Percentiles rank a stretch among this genome's conserved stretches.
These are phyloP conservation scores for Aspergillus sparsus DNA, from an alignment of 495 filamentous ascomycete species.

Conservation along the genomic window DNA sequence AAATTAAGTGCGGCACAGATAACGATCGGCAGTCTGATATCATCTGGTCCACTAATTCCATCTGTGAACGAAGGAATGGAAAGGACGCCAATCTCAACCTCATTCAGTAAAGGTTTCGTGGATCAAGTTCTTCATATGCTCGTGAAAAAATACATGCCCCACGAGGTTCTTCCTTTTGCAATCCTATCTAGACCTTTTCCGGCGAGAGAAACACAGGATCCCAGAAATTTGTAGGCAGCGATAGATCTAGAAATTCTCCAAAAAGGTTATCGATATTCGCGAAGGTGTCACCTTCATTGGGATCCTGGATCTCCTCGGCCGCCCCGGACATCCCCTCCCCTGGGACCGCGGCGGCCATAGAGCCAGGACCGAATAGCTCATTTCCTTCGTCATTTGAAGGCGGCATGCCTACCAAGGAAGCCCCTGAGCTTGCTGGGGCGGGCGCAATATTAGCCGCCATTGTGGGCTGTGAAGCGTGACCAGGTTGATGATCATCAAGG, in stretches of 20 bases:
- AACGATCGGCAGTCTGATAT: conserved; percentile 8
- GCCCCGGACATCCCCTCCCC: neutral
- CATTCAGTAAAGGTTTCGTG: conserved; percentile 7
- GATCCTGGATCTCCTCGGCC: conserved; percentile 15
- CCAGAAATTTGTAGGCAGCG: conserved; percentile 46
- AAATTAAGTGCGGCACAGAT: conserved; percentile 4
- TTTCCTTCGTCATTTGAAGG: neutral
- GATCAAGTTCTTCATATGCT: conserved; percentile 11
- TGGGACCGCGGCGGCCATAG: neutral
- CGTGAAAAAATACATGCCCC: neutral
- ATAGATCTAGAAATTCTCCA: conserved; percentile 44
- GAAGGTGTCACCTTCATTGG: conserved; percentile 23
- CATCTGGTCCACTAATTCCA: neutral
- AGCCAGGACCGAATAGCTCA: neutral
- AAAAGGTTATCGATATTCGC: conserved; percentile 46
- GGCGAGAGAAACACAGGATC: conserved; percentile 39
- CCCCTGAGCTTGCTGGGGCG: neutral
- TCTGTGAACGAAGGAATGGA: conserved; percentile 1
- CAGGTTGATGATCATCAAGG: neutral
- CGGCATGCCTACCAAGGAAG: neutral
- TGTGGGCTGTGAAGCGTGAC: neutral
- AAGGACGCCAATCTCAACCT: conserved; percentile 2
- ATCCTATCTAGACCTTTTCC: conserved; percentile 13
- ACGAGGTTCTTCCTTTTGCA: conserved; percentile 5
- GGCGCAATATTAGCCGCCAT: neutral